Base-by-base conservation (phyloP, 2,329 filamentous ascomycete genomes). In the Cryphonectria japonica region DNA sequence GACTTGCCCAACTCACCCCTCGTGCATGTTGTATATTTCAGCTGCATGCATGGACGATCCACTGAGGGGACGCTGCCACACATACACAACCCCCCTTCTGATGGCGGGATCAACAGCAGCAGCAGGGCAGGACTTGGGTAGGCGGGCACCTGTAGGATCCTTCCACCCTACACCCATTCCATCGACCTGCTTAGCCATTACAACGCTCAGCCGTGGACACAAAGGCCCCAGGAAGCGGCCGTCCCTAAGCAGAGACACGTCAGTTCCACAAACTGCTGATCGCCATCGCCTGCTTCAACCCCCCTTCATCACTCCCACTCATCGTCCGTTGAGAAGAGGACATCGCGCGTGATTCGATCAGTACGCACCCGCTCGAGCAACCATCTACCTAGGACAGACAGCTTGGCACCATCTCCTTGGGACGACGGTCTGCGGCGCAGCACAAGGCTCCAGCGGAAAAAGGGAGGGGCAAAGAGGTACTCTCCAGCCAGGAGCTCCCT, bases 181-280 rank as follows among this genome's bases (percentile, higher is more conserved):
- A 11, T 29, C 63, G n/a, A 16, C 43, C 43, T 34, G 34, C 46
- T 34, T 32, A 16, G 4, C 54, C 54, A 29, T n/a, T 61, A 34
- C 34, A n/a, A 29, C 22, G 19, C 34, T 59, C 52, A 57, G 65
- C 32, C 32, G 52, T 52, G 22, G 65, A 3, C 39, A 39, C 41
- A 11, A 22, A 22, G 62, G 39, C 26, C 19, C 41, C 43, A 52
- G 32, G 29, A 22, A 22, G 34, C 46, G 34, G 50, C 64, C 64
- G 50, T 43, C 52, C 32, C 52, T 22, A 26, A 41, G 34, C 50
- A 67, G 52, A 67, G 65, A 67, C 65, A 67, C 65, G 65, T 67
- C 65, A 67, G 50, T 59, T 26, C n/a, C 14, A n/a, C 46, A 52
- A 19, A 32, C 34, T 39, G 65, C 65, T 59, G 65, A 67, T 67